These are phyloP conservation scores for Coix lacrymajobi DNA, from an alignment of 176 grass and related monocot genomes.

Conservation along the genomic window DNA sequence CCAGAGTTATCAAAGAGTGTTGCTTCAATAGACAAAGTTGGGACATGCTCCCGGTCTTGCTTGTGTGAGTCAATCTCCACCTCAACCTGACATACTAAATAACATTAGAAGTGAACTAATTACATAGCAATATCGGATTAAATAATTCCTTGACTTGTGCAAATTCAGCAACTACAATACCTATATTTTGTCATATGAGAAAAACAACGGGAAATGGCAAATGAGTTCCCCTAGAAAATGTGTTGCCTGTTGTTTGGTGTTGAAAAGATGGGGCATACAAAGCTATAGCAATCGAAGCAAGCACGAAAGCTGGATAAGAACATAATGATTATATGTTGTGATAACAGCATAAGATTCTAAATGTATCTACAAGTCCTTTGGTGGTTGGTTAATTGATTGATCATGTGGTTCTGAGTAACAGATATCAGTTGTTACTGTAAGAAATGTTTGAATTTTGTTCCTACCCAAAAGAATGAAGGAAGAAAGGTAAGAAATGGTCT, in stretches of 20 bases:
- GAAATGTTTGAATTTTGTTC: not conserved
- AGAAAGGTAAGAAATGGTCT: not conserved
- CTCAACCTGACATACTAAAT: conserved; percentile 59
- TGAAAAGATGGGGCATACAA: not conserved
- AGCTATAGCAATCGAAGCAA: not conserved
- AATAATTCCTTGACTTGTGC: not conserved
- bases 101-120: not conserved
- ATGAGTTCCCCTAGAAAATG: not conserved
- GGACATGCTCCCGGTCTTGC: conserved; percentile 45
- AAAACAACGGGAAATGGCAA: not conserved
- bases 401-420: not conserved
- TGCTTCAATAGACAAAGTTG: conserved; percentile 72
- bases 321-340: not conserved
- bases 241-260: not conserved
- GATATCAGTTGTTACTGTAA: not conserved
- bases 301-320: not conserved
- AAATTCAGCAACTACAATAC: not conserved
- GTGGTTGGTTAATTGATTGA: not conserved
- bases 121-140: not conserved
- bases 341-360: not conserved
- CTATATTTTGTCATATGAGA: not conserved
- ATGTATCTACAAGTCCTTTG: not conserved
- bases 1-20: conserved; percentile 67
- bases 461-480: not conserved
- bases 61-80: conserved; percentile 78